These are phyloP conservation scores for Geranium incanum DNA, from an alignment of 441 rosid genomes.

Conservation along the genomic window DNA sequence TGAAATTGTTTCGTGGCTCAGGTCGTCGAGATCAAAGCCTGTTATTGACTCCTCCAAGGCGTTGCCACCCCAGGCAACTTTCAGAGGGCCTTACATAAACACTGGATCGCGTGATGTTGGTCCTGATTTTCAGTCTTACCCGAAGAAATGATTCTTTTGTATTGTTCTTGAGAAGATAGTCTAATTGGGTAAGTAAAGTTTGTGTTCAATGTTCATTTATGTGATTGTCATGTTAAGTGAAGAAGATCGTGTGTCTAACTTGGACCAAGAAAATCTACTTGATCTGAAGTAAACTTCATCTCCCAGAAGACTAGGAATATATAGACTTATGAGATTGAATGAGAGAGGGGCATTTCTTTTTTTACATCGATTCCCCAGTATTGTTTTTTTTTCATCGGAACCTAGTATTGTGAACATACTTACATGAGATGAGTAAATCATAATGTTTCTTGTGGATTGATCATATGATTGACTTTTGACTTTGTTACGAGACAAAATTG, in stretches of 20 bases:
- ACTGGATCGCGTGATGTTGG: constrained; percentile 89
- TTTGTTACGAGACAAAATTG: too few species aligned
- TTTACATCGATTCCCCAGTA: too few species aligned
- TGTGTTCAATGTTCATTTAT: background rate
- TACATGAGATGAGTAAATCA: background rate
- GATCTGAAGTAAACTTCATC: background rate
- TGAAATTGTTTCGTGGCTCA: constrained; percentile 22
- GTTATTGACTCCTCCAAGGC: constrained; percentile 82
- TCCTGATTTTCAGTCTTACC: constrained; percentile 61
- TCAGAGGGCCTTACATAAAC: constrained; percentile 89
- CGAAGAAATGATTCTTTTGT: constrained; percentile 45
- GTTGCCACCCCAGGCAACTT: constrained; percentile 86
- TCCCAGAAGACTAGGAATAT: background rate
- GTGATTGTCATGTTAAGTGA: background rate
- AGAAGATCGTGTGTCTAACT: background rate
- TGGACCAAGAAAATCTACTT: background rate
- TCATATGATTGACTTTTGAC: too few species aligned
- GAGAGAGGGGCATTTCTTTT: background rate
- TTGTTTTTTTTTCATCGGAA: too few species aligned
- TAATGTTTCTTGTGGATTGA: background rate
- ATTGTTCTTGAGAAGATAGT: background rate
- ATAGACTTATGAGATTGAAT: background rate
- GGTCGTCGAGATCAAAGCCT: constrained; percentile 55
- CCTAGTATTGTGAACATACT: too few species aligned
- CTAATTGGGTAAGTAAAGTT: background rate